phyloP scores from a whole-genome alignment of 345 rosid species.

The Populus simonii region DNA sequence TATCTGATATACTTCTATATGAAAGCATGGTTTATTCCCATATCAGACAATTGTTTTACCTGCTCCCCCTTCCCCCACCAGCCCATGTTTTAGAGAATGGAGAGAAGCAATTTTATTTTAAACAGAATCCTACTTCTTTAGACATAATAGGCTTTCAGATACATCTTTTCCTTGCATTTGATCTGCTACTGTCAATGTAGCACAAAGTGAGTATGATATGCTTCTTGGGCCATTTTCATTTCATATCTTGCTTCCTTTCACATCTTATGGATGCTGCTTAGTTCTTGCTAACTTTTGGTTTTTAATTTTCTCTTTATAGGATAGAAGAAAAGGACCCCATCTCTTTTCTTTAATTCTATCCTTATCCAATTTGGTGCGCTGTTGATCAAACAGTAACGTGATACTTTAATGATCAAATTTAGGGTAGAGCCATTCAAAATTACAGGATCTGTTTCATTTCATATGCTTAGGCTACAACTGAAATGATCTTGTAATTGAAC shows the following conservation, averaged over 20 bases:
- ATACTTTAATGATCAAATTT: too few species aligned
- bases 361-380: not conserved
- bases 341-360: too few species aligned
- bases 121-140: too few species aligned
- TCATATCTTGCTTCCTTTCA: not conserved
- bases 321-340: not conserved
- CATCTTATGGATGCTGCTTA: not conserved
- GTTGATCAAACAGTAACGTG: too few species aligned
- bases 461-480: too few species aligned
- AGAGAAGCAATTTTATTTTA: too few species aligned
- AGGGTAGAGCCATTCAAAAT: too few species aligned
- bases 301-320: not conserved
- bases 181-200: not conserved
- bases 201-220: not conserved
- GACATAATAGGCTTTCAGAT: not conserved
- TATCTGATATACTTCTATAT: not conserved
- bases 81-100: too few species aligned
- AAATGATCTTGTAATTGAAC: too few species aligned
- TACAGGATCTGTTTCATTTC: too few species aligned
- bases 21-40: not conserved
- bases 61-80: too few species aligned
- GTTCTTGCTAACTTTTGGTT: not conserved
- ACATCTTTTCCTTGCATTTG: not conserved
- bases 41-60: not conserved
- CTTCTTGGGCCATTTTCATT: not conserved